Conservation (phyloP, 257 asterid species). For the Voacanga thouarsii region DNA sequence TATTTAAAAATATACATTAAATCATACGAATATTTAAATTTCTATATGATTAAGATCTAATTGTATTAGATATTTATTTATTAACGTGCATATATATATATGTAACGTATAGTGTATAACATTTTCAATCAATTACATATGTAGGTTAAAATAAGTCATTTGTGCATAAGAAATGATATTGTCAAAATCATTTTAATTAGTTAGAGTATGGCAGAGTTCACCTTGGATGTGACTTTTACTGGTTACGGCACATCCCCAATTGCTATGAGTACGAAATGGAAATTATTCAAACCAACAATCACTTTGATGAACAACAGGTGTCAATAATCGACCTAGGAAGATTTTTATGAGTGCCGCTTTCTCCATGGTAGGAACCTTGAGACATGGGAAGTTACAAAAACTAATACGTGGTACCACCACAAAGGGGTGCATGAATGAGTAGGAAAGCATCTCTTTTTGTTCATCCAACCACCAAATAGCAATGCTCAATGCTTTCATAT, state of each 20-base stretch:
- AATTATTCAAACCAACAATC: background rate
- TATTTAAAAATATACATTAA: too few species aligned
- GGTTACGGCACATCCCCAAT: background rate
- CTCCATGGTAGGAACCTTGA: background rate
- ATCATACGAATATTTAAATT: too few species aligned
- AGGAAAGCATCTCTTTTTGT: conserved; percentile 3
- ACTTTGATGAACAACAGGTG: background rate
- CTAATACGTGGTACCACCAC: conserved; percentile 1
- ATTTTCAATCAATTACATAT: background rate
- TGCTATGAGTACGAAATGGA: background rate
- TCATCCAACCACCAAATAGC: conserved; percentile 10
- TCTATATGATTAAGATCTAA: background rate
- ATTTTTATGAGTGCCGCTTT: background rate
- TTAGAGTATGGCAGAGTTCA: background rate
- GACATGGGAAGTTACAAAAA: background rate
- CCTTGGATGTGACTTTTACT: background rate
- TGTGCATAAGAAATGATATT: too few species aligned
- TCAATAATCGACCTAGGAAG: background rate
- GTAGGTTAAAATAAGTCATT: too few species aligned
- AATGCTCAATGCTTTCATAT: background rate
- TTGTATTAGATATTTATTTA: too few species aligned
- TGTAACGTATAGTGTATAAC: too few species aligned
- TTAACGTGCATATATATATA: too few species aligned
- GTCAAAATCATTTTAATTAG: background rate
- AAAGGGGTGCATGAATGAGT: background rate